These are phyloP conservation scores for Podaxis pistillaris DNA, from an alignment of 768 basidiomycete species.

Conservation along the genomic window DNA sequence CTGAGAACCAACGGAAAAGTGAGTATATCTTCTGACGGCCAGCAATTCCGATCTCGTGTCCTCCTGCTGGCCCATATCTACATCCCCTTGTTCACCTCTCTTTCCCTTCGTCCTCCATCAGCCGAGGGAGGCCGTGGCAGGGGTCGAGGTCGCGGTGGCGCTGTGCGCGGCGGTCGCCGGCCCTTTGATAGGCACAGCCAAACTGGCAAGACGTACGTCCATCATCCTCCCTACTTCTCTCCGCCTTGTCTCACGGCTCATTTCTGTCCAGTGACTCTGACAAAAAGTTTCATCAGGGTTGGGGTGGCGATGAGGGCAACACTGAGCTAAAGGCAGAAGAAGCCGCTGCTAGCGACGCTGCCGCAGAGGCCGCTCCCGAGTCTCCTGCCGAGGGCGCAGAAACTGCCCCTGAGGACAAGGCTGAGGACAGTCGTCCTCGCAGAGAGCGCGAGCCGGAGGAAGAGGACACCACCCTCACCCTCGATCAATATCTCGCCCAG, in stretches of 20 bases:
- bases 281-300: constrained; percentile 92
- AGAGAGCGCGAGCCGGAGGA: constrained; percentile 72
- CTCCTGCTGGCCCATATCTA: not conserved
- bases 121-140: constrained; percentile 51
- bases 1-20: constrained; percentile 36
- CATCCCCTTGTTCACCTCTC: constrained; percentile 12
- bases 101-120: constrained; percentile 20
- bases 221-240: constrained; percentile 14
- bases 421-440: constrained; percentile 35
- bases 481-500: constrained; percentile 90
- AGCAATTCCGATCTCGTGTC: constrained; percentile 3
- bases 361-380: constrained; percentile 46
- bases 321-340: constrained; percentile 81
- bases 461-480: constrained; percentile 90
- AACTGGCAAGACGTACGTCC: constrained; percentile 76
- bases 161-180: constrained; percentile 63
- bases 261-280: constrained; percentile 73
- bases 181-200: constrained; percentile 84
- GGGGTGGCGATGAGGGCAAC: constrained; percentile 91
- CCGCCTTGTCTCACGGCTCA: constrained; percentile 15
- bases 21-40: constrained; percentile 18
- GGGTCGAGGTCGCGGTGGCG: constrained; percentile 47
- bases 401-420: constrained; percentile 38
- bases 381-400: constrained; percentile 28
- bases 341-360: constrained; percentile 71